Percentiles rank a stretch among this genome's conserved stretches.
Evolutionary conservation across 1,139 yeast genomes (phyloP).

Genomic region (Candida neerlandica): DNA sequence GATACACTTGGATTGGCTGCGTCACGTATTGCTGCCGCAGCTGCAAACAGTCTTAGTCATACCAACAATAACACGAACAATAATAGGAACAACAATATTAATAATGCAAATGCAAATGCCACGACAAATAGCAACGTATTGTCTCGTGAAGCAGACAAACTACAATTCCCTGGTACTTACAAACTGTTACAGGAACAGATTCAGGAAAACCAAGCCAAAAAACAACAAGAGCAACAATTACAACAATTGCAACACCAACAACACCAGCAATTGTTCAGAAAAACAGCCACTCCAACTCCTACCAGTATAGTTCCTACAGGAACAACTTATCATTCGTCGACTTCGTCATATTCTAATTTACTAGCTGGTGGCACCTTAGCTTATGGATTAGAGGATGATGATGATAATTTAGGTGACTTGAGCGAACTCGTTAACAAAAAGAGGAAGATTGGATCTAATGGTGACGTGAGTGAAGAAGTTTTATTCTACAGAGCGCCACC

Average conservation of each 20-base stretch:
- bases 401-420: slow-evolving; percentile 21
- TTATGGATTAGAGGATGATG: slow-evolving; percentile 30
- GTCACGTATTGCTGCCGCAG: slow-evolving; percentile 10
- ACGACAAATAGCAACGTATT: not conserved
- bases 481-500: slow-evolving; percentile 88
- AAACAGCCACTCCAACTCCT: slow-evolving; percentile 26
- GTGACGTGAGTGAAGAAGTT: slow-evolving; percentile 39
- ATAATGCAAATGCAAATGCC: not conserved
- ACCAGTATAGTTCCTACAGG: slow-evolving; percentile 22
- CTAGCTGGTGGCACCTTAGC: slow-evolving; percentile 46
- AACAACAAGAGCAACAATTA: slow-evolving; percentile 25
- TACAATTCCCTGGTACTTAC: slow-evolving; percentile 19
- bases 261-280: slow-evolving; percentile 23
- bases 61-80: slow-evolving; percentile 3
- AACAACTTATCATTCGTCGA: slow-evolving; percentile 31
- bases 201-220: slow-evolving; percentile 19
- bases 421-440: slow-evolving; percentile 27
- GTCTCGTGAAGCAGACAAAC: slow-evolving; percentile 15
- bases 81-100: slow-evolving; percentile 6
- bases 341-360: slow-evolving; percentile 40
- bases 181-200: slow-evolving; percentile 19
- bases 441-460: slow-evolving; percentile 24
- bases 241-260: slow-evolving; percentile 20
- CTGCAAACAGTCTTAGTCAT: slow-evolving; percentile 8
- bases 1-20: slow-evolving; percentile 3